Evolutionary conservation across 495 filamentous ascomycete species (phyloP), one percentile per base, ranked within the genome.

Genomic region (Daldinia bambusicola): DNA sequence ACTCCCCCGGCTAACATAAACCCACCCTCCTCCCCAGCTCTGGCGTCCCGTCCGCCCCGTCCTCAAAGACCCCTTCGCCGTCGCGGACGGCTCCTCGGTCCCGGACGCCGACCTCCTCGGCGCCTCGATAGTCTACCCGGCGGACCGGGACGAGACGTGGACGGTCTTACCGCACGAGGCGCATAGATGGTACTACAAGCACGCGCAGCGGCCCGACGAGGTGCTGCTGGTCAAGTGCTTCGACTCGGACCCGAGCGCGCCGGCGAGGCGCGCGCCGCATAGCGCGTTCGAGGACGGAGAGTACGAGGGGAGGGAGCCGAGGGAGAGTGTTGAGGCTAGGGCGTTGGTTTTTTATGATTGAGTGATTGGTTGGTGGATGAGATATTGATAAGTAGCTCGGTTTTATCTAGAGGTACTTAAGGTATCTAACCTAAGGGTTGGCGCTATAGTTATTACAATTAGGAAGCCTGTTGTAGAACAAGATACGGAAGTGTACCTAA

Each of bases 141-240:
- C 88, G 9, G 79, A 90, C 55, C 87, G 81, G 26, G 91, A 92
- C 8, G 91, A 92, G 82, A 93, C 91, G 0, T 90, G 90, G 71
- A 87, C 85, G 0, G 89, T 95, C 26, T 80, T 80, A 67, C 86
- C 85, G 37, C 86, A 84, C 62, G 75, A 81, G 0, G 68, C 63
- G 0, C 87, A 92, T 80, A 79, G 81, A 75, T 95, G 92, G 92
- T 85, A 87, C 75, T 96, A 91, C 77, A 90, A 90, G 86, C 87
- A 87, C 60, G 89, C 85, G 4, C 85, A 89, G 78, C 79, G 77
- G 50, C 85, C 89, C 1, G 79, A 83, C 48, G 78, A 90, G 74
- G 86, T 88, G 13, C 78, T 89, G 9, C 75, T 91, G 40, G 89
- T 91, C 72, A 91, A 91, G 76, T 90, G 88, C 67, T 90, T 89